Percentiles rank a stretch among this genome's conserved stretches.
phyloP scores from a whole-genome alignment of 352 stramenopile species.

The Globisporangium mamillatum region DNA sequence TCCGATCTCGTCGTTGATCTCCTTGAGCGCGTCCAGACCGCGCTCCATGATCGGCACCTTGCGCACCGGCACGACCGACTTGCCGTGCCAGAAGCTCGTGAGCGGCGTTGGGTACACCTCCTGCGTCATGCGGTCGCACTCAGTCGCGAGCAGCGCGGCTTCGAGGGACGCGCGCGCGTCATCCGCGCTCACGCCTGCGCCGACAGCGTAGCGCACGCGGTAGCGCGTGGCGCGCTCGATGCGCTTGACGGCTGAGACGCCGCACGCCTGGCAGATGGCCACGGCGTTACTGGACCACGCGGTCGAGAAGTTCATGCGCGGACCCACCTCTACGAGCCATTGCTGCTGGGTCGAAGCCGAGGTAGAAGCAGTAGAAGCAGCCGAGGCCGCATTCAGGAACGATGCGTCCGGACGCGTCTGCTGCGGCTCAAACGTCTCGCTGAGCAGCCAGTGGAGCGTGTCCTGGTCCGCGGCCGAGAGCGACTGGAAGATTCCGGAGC shows the following conservation, averaged over 20 bases:
- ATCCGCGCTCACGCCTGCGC: slow-evolving; percentile 3
- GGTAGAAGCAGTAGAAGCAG: slow-evolving; percentile 8
- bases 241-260: slow-evolving; percentile 85
- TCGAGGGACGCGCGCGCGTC: slow-evolving; percentile 45
- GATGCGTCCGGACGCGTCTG: slow-evolving; percentile 55
- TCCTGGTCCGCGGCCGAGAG: slow-evolving; percentile 59
- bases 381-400: slow-evolving; percentile 40
- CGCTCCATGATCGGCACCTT: slow-evolving; percentile 94
- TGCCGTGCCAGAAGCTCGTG: slow-evolving; percentile 87
- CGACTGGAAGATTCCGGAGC: slow-evolving; percentile 18
- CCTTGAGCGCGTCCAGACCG: slow-evolving; percentile 92
- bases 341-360: slow-evolving; percentile 22
- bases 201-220: slow-evolving; percentile 56
- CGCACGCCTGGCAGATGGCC: slow-evolving; percentile 95
- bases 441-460: slow-evolving; percentile 93
- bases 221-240: slow-evolving; percentile 95
- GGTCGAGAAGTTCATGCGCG: slow-evolving; percentile 97
- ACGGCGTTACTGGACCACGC: slow-evolving; percentile 98
- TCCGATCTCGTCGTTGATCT: slow-evolving; percentile 94
- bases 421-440: slow-evolving; percentile 95
- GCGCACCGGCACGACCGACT: slow-evolving; percentile 80
- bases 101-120: slow-evolving; percentile 91
- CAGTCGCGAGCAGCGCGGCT: slow-evolving; percentile 51
- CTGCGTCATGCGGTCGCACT: slow-evolving; percentile 99
- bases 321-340: slow-evolving; percentile 95